Conservation (phyloP, 1,284 basidiomycete genomes). For the Irpex rosettiformis region DNA sequence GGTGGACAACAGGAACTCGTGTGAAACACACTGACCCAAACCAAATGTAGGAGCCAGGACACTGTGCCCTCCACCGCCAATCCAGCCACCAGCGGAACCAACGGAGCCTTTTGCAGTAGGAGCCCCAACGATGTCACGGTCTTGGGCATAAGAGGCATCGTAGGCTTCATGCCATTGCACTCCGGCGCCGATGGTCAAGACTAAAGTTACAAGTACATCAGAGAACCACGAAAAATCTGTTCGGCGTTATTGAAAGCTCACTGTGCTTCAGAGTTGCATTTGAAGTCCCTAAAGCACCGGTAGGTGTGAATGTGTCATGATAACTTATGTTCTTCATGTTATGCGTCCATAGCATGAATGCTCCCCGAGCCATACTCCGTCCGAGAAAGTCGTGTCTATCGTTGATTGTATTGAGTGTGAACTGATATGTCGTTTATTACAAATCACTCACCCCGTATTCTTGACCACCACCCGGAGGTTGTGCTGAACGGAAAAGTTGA, state of each 20-base stretch:
- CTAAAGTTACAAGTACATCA: conserved; percentile 11
- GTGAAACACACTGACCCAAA: conserved; percentile 28
- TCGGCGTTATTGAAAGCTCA: no score
- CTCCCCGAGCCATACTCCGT: conserved; percentile 20
- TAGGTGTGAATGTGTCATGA: conserved; percentile 20
- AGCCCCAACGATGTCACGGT: conserved; percentile 25
- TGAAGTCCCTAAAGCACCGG: conserved; percentile 16
- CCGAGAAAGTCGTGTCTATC: conserved; percentile 23
- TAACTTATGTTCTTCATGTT: conserved; percentile 23
- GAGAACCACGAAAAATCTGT: background rate
- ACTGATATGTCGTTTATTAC: background rate
- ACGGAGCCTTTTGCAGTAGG: conserved; percentile 30
- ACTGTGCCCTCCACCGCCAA: conserved; percentile 44
- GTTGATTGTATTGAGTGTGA: background rate
- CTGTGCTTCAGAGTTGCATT: conserved; percentile 7
- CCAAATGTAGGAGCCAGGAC: conserved; percentile 38
- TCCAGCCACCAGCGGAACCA: conserved; percentile 34
- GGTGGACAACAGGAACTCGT: background rate
- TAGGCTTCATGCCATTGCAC: conserved; percentile 44
- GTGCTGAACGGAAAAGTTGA: conserved; percentile 36
- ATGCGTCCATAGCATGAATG: conserved; percentile 25
- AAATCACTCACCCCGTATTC: conserved; percentile 37
- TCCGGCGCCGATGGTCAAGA: conserved; percentile 40
- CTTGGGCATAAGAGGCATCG: conserved; percentile 27
- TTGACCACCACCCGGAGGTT: conserved; percentile 43